Base-by-base conservation (phyloP, 2,329 filamentous ascomycete genomes). In the Orbilia brochopaga region DNA sequence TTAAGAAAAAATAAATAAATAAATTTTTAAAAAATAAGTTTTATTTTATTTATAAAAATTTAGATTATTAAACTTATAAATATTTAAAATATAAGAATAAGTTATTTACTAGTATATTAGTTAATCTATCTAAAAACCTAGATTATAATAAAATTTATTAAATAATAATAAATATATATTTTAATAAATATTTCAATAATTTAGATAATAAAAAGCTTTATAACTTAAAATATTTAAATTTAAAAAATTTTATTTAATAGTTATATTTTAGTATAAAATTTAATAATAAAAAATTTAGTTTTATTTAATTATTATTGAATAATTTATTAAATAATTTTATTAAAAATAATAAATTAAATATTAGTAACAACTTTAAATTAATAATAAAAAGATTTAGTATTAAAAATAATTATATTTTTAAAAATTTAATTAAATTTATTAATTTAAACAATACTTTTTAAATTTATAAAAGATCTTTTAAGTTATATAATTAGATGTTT, bases 151-250 rank as follows among this genome's bases (percentile, higher is more conserved):
- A n/a, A n/a, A n/a, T n/a, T n/a, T n/a, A n/a, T n/a, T n/a, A n/a
- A n/a, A n/a, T n/a, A n/a, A n/a, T n/a, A n/a, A n/a, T n/a, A n/a
- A n/a, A 32, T 32, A 32, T 32, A 4, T 32, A 32, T 32, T 32
- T 4, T 32, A 32, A 4, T 32, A 32, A 32, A 32, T 32, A 32
- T 32, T 32, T 32, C 27, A 32, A 53, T 30, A 27, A 17, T 27
- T 30, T 53, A 53, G 3, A 27, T 30, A 27, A 53, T 11, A 53
- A 53, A 11, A 11, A 13, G n/a, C 30, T 52, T 8, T 17, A 52
- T 52, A 52, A 52, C 21, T 52, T 19, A 52, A 13, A 52, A 52
- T 15, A 48, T 48, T 15, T 10, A 19, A 48, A 48, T 8, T 11
- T 19, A 19, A 19, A 21, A 3, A 5, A 51, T 23, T 23, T 13